Base-by-base conservation (phyloP, 495 filamentous ascomycete species). In the Aspergillus hancockii region DNA sequence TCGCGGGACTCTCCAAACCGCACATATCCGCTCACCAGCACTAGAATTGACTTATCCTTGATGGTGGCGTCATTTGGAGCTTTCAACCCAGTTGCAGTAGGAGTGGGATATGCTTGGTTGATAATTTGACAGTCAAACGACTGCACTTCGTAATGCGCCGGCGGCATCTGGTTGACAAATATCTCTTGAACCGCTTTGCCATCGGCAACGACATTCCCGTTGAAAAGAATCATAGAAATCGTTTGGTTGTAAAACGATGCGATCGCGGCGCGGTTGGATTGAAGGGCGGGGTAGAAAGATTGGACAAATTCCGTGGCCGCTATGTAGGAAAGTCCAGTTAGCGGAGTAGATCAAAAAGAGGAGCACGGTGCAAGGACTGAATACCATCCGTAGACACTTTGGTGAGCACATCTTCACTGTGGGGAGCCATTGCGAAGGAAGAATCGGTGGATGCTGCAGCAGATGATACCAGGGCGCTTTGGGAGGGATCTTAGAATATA, bases 61-160 rank as follows among this genome's bases (percentile, higher is more conserved):
- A 73, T 67, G 2, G 67, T 69, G 54, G 66, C 68, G 49, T 74
- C 64, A 9, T 66, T 67, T 21, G 65, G 64, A 0, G 65, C 69
- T 52, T 80, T 78, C 18, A 69, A 51, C 1, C 74, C 77, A 23
- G 72, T 66, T 0, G 74, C 67, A 0, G 71, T 76, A 8, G 62
- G 56, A 14, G 75, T 73, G 8, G 76, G 75, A 73, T 84, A 89
- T 58, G 82, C 79, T 19, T 79, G 79, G 71, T 92, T 91, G 63
- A 94, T 74, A 43, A 91, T 81, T 52, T 92, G 89, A 66, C 83
- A 86, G 70, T 94, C 88, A 57, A 83, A 86, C 8, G 78, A 81
- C 62, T 87, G 83, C 4, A 89, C 77, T 46, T 90, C 86, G 69
- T 90, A 88, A 52, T 79, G 73, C 0, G 83, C 64, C 16, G 71